Conservation (phyloP, 208 protist genomes). For the Trypanosomatidae sp. region DNA sequence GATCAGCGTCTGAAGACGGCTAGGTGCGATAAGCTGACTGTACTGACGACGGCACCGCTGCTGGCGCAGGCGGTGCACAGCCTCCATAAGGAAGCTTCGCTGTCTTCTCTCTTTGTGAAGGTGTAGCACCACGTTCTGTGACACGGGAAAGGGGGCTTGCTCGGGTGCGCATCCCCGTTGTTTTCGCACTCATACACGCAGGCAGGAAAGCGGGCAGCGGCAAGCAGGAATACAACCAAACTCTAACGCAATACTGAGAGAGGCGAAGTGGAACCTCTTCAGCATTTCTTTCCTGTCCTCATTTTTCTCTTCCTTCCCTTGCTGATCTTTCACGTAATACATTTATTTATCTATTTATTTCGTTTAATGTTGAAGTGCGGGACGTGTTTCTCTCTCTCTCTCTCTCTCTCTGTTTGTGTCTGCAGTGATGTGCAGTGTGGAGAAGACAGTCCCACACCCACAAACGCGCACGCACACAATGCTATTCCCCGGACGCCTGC, state of each 20-base stretch:
- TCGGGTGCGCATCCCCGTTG: background rate
- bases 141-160: background rate
- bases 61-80: conserved; percentile 87
- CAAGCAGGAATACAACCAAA: background rate
- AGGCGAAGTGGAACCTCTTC: background rate
- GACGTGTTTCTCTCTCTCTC: background rate
- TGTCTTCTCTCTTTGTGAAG: conserved; percentile 84
- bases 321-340: background rate
- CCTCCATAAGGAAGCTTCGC: conserved; percentile 80
- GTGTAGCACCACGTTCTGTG: conserved; percentile 12
- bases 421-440: background rate
- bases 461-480: background rate
- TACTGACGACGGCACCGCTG: conserved; percentile 87
- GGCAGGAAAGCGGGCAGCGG: background rate
- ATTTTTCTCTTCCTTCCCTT: background rate
- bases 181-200: background rate
- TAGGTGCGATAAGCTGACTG: conserved; percentile 87
- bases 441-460: background rate
- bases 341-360: background rate
- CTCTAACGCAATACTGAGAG: background rate
- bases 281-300: background rate
- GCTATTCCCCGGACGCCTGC: background rate
- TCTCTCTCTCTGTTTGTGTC: background rate
- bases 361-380: background rate
- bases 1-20: conserved; percentile 54